Base-by-base conservation (phyloP, 208 protist species). In the Blechomonas ayalai region DNA sequence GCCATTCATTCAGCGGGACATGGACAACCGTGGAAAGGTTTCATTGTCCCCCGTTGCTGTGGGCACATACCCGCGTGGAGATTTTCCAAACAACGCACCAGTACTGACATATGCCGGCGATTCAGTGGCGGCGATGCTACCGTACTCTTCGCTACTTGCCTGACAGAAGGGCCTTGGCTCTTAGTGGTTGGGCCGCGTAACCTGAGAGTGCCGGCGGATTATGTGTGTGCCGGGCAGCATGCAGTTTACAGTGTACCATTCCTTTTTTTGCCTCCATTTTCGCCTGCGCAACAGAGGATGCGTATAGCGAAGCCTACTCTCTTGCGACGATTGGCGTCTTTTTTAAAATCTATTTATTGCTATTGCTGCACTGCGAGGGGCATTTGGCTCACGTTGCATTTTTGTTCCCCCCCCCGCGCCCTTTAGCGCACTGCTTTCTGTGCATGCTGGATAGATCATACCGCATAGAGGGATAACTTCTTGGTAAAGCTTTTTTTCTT, bases 1-100 rank as follows among this genome's bases (percentile, higher is more conserved):
- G 15, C 59, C 68, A 5, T 59, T 52, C 15, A 40, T 90, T n/a
- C 37, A 32, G 22, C 20, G 6, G 35, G 54, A 24, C 45, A 51
- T 26, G 41, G 28, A 18, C 33, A 45, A 16, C 15, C 49, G 26
- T 28, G 28, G 28, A 12, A 52, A 13, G 44, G 36, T n/a, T 40
- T 66, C 3, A 26, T 10, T 12, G n/a, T 66, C 3, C n/a, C n/a
- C n/a, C n/a, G n/a, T n/a, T 50, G 59, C 10, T 22, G 23, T 18
- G 26, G 57, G 36, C 8, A 38, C 4, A 46, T 52, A 36, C 42
- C 59, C 28, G 59, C 51, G 1, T 58, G 54, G 12, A n/a, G 5
- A n/a, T n/a, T n/a, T n/a, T n/a, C n/a, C n/a, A 31, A 22, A 20
- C 31, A 33, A 16, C 25, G 16, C 10, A 22, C 9, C 39, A 19